Conservation (phyloP, 495 filamentous ascomycete genomes). For the Podospora bellae-mahoneyi region DNA sequence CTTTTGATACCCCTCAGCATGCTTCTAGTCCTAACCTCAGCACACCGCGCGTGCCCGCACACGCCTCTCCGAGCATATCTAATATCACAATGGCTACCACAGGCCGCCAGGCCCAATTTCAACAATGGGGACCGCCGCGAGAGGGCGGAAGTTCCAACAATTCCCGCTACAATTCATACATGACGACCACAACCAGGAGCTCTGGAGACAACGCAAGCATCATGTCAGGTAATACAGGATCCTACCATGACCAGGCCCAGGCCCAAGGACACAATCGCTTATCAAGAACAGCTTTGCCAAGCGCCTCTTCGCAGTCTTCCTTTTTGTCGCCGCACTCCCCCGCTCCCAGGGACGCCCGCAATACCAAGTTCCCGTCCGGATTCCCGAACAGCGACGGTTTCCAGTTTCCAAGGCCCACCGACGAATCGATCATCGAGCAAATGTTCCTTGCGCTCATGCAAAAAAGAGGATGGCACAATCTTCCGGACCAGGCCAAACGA, state of each 20-base stretch:
- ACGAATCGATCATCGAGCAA: slow-evolving; percentile 84
- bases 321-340: slow-evolving; percentile 45
- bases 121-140: slow-evolving; percentile 69
- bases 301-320: slow-evolving; percentile 49
- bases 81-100: slow-evolving; percentile 67
- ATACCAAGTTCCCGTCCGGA: slow-evolving; percentile 48
- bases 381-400: slow-evolving; percentile 57
- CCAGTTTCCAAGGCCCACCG: slow-evolving; percentile 64
- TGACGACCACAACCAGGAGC: slow-evolving; percentile 46
- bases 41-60: slow-evolving; percentile 68
- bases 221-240: slow-evolving; percentile 68
- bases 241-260: slow-evolving; percentile 67
- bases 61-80: slow-evolving; percentile 34
- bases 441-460: slow-evolving; percentile 93
- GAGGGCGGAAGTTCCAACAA: slow-evolving; percentile 52
- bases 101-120: slow-evolving; percentile 65
- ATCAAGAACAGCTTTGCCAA: slow-evolving; percentile 51
- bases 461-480: slow-evolving; percentile 92
- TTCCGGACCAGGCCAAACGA: slow-evolving; percentile 90
- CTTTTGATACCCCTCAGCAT: slow-evolving; percentile 53
- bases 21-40: slow-evolving; percentile 56
- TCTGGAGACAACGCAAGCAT: slow-evolving; percentile 46
- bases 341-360: slow-evolving; percentile 45
- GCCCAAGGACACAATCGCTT: slow-evolving; percentile 61
- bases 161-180: slow-evolving; percentile 63